Evolutionary conservation across 495 filamentous ascomycete species (phyloP).

Genomic region (Schizothecium vesticola): DNA sequence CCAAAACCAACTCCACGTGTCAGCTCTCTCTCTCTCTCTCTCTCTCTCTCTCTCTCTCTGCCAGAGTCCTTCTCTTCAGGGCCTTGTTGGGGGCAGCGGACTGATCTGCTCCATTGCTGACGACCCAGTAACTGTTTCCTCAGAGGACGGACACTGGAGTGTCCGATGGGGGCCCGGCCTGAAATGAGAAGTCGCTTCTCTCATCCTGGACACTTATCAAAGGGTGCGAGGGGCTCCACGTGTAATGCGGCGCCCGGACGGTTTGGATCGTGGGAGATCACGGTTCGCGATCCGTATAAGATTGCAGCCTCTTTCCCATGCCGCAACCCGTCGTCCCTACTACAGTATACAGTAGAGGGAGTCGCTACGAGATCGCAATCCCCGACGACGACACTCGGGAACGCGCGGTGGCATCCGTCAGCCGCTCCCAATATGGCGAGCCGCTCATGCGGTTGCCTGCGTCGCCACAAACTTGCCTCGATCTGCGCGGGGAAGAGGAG

Average conservation of each 20-base stretch:
- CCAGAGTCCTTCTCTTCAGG: background rate
- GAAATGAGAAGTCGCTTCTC: constrained; percentile 10
- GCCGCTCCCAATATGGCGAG: constrained; percentile 8
- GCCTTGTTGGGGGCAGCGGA: background rate
- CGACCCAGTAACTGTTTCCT: background rate
- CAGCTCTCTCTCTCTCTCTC: background rate
- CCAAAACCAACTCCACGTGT: constrained; percentile 1
- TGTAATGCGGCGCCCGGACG: background rate
- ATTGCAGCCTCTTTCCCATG: background rate
- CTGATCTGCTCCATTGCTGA: background rate
- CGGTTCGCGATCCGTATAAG: background rate
- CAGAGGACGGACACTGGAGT: background rate
- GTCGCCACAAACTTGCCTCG: background rate
- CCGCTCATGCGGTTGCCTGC: constrained; percentile 8
- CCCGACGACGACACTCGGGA: background rate
- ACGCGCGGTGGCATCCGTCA: background rate
- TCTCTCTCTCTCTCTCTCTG: no score
- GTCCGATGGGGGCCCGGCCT: background rate
- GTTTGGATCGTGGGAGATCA: background rate
- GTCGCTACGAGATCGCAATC: background rate
- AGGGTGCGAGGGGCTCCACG: constrained; percentile 10
- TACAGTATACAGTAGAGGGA: no score
- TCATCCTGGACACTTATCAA: background rate
- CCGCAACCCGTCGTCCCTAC: no score
- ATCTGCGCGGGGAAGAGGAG: background rate